Base-by-base conservation (phyloP, 257 asterid genomes). In the Ophiorrhiza pumila region DNA sequence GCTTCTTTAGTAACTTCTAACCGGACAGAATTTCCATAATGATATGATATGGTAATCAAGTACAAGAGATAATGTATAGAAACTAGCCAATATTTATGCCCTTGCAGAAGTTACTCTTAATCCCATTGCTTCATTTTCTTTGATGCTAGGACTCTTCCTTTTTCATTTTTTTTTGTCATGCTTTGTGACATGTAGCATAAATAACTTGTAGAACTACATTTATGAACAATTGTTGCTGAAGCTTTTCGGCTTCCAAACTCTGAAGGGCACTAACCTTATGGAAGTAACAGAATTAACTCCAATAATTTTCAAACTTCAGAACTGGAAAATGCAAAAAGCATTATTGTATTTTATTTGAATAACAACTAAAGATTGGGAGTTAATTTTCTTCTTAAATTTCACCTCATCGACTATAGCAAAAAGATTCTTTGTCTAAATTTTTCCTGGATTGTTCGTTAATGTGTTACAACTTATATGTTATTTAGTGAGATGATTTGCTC, bases 401-500 rank as follows among this genome's bases (percentile, higher is more conserved):
- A 22, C 17, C 32, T 27, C 34, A 58, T 57, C 12, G 0, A 45
- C 65, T 57, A 13, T 34, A 43, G 31, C 59, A 39, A 42, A 12
- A 27, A 55, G 35, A 14, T 74, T 50, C 67, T 37, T 58, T 49
- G 25, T 57, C 56, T 31, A 31, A 42, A 71, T 34, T 29, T 63
- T 41, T 14, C 55, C 68, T 80, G 69, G 47, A 31, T 27, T 42
- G 52, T 55, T 53, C 57, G 79, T 77, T 81, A 39, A 75, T 79
- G 77, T 82, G 83, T 83, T 61, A 78, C 80, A 79, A 73, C 85
- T 85, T 86, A 87, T 84, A 82, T 85, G 86, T 82, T 83, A 84
- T 87, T 85, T 79, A 91, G 96, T 90, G 96, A 88, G 86, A 85
- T 78, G 87, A 73, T 77, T 85, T 90, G 77, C 83, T 86, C 94